These are phyloP conservation scores for Penicillium silybi DNA, from an alignment of 495 filamentous ascomycete genomes.

Conservation along the genomic window DNA sequence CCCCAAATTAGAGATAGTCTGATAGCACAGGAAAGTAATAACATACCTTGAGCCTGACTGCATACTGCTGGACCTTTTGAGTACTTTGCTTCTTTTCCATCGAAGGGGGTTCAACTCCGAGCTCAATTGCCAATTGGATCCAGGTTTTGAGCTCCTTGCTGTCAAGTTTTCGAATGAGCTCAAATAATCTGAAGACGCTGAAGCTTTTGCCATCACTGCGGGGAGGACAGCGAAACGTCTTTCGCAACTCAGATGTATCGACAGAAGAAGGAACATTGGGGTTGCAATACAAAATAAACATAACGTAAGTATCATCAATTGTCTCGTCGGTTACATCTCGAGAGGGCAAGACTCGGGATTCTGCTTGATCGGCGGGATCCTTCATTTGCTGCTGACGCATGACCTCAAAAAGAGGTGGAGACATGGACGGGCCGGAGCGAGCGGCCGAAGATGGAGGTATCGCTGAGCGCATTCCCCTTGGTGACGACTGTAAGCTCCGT, in stretches of 20 bases:
- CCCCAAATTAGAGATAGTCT: conserved; percentile 4
- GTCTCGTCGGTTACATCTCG: conserved; percentile 65
- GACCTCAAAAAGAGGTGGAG: conserved; percentile 38
- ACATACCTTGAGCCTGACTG: conserved; percentile 83
- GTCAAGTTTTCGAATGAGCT: conserved; percentile 79
- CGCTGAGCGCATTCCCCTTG: conserved; percentile 31
- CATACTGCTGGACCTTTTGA: conserved; percentile 97
- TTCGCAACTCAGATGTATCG: conserved; percentile 69
- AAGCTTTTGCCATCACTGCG: conserved; percentile 93
- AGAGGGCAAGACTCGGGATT: conserved; percentile 56
- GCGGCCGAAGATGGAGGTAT: conserved; percentile 26
- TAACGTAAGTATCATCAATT: conserved; percentile 82
- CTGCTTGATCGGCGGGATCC: conserved; percentile 34
- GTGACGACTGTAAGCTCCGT: conserved; percentile 43
- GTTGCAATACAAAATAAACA: conserved; percentile 91
- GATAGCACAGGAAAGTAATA: background rate
- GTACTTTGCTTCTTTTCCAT: conserved; percentile 84
- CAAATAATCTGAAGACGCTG: conserved; percentile 74
- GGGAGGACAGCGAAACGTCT: conserved; percentile 78
- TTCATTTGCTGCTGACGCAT: conserved; percentile 29
- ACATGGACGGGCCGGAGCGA: conserved; percentile 39
- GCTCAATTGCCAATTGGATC: conserved; percentile 82
- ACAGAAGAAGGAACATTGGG: conserved; percentile 67
- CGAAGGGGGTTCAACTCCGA: conserved; percentile 87
- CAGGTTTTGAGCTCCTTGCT: conserved; percentile 92